Conservation (phyloP, 768 basidiomycete species). For the Tricholoma sp. region DNA sequence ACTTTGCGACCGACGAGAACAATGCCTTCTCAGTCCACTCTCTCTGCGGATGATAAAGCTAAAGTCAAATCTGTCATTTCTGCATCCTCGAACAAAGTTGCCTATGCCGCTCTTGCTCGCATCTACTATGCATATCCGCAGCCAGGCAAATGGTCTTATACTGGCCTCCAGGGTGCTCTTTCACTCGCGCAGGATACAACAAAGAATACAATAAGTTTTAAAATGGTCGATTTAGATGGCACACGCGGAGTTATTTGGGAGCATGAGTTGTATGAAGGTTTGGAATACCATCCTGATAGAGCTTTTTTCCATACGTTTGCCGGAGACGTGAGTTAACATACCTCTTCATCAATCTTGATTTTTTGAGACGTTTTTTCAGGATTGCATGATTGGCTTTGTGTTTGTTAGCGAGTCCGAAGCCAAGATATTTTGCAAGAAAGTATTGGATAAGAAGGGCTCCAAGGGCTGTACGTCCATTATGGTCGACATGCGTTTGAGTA, state of each 20-base stretch:
- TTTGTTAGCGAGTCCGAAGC: slow-evolving; percentile 88
- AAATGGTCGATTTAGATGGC: slow-evolving; percentile 79
- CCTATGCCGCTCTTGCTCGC: slow-evolving; percentile 75
- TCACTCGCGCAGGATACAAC: slow-evolving; percentile 61
- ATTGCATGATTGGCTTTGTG: slow-evolving; percentile 88
- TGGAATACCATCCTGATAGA: slow-evolving; percentile 80
- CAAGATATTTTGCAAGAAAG: slow-evolving; percentile 80
- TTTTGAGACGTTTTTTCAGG: slow-evolving; percentile 37
- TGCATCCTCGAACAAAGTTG: slow-evolving; percentile 62
- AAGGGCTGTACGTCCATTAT: slow-evolving; percentile 40
- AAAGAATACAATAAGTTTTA: slow-evolving; percentile 56
- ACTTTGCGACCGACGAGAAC: neutral
- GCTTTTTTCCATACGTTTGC: slow-evolving; percentile 91
- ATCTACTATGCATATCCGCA: slow-evolving; percentile 88
- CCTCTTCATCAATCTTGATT: neutral
- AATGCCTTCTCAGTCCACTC: slow-evolving; percentile 42
- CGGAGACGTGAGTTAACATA: slow-evolving; percentile 71
- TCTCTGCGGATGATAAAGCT: slow-evolving; percentile 71
- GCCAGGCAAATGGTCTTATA: slow-evolving; percentile 76
- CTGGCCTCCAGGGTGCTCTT: slow-evolving; percentile 84
- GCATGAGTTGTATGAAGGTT: slow-evolving; percentile 81
- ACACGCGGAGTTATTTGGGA: slow-evolving; percentile 90
- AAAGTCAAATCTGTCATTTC: slow-evolving; percentile 66
- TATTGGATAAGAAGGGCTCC: slow-evolving; percentile 57
- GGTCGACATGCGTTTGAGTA: neutral